Conservation (phyloP, 139 green algal genomes). For the Medakamo hakoo region DNA sequence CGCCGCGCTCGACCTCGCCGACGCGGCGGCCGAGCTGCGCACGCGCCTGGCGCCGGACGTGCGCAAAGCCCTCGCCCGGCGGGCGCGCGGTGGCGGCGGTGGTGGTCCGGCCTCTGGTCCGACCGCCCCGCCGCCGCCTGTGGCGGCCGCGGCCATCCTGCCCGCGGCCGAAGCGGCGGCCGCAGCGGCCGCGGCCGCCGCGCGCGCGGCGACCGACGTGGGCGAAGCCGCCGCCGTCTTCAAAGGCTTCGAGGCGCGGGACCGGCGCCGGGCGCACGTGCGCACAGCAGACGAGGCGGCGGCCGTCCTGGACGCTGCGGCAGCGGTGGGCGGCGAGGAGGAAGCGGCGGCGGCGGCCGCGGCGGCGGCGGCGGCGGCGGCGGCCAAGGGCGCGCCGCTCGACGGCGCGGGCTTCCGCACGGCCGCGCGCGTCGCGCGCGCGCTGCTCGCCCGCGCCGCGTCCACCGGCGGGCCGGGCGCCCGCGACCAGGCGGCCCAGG, state of each 20-base stretch:
- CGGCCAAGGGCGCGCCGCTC: background rate
- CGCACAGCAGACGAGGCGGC: background rate
- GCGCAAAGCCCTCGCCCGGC: background rate
- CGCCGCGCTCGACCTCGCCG: background rate
- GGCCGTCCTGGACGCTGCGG: background rate
- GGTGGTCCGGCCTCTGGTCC: no score
- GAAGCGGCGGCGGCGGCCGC: no score
- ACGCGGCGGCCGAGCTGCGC: background rate
- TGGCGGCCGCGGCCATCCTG: background rate
- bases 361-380: no score
- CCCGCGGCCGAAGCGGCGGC: no score
- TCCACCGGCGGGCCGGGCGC: no score
- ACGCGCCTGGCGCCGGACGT: background rate
- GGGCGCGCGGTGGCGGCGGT: no score
- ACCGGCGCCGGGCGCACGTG: background rate
- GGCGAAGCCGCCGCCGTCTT: background rate
- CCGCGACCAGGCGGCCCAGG: background rate
- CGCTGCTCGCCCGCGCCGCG: background rate
- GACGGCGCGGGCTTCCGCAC: background rate
- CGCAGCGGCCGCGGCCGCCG: background rate
- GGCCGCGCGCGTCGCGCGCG: background rate
- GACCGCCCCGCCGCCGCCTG: no score
- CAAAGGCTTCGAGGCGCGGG: background rate
- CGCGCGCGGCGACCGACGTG: no score
- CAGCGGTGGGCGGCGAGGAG: background rate